These are phyloP conservation scores for Tuber brumale DNA, from an alignment of 495 filamentous ascomycete species.

Conservation along the genomic window DNA sequence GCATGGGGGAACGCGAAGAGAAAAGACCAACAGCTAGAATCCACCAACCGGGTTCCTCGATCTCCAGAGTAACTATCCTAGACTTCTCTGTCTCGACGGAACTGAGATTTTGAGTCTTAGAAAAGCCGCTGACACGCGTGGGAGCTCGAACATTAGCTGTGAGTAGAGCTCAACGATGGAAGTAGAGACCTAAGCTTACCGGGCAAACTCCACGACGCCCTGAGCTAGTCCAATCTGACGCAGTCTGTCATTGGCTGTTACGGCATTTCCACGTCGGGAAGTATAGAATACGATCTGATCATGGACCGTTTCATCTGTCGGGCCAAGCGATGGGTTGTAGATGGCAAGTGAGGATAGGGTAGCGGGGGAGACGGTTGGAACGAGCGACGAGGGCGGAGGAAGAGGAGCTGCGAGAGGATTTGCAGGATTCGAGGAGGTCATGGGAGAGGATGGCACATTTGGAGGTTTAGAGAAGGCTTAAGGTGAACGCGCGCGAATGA, in stretches of 20 bases:
- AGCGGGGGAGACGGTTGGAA: conserved; percentile 58
- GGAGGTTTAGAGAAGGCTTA: conserved; percentile 39
- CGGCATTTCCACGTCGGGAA: conserved; percentile 49
- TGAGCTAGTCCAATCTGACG: conserved; percentile 95
- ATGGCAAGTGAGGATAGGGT: conserved; percentile 83
- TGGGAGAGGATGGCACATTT: conserved; percentile 45
- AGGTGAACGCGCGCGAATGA: conserved; percentile 41
- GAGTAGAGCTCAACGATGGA: conserved; percentile 9
- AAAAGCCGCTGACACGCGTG: conserved; percentile 58
- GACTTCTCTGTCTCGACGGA: conserved; percentile 85
- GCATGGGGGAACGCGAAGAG: conserved; percentile 56
- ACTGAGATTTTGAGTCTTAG: conserved; percentile 65
- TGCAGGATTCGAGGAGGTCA: conserved; percentile 32
- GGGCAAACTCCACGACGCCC: conserved; percentile 90
- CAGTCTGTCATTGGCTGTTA: conserved; percentile 64
- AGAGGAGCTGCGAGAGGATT: conserved; percentile 26
- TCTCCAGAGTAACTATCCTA: conserved; percentile 72
- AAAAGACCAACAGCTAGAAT: conserved; percentile 62
- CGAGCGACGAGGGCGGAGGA: conserved; percentile 39
- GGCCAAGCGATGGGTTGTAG: conserved; percentile 86
- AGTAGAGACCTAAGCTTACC: conserved; percentile 45
- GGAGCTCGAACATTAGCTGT: conserved; percentile 9
- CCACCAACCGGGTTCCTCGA: conserved; percentile 86
- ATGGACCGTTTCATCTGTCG: conserved; percentile 75
- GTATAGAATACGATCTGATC: conserved; percentile 93